phyloP scores from a whole-genome alignment of 2,329 filamentous ascomycete species.

The Hypoxylon sp. region DNA sequence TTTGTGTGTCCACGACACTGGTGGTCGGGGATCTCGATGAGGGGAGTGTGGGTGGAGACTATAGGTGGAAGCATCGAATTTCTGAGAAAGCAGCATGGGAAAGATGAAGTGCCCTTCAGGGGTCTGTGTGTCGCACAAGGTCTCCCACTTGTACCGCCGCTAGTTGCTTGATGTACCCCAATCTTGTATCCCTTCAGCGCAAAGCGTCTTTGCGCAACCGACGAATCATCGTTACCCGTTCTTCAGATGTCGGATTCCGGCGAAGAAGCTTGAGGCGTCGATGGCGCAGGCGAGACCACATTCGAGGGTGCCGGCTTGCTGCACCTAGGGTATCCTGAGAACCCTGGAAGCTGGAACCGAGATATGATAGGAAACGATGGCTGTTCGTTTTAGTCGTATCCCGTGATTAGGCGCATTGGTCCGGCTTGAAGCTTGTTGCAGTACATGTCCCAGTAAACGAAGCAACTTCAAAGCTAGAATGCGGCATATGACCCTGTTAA shows the following conservation, averaged over 20 bases:
- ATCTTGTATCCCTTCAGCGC: slow-evolving; percentile 26
- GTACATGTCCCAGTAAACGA: not conserved
- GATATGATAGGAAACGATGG: slow-evolving; percentile 8
- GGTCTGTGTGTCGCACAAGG: slow-evolving; percentile 42
- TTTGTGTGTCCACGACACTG: slow-evolving; percentile 36
- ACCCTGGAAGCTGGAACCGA: slow-evolving; percentile 21
- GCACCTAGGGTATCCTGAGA: slow-evolving; percentile 36
- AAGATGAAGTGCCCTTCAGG: slow-evolving; percentile 51
- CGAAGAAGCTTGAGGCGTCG: slow-evolving; percentile 22
- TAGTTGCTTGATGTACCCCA: slow-evolving; percentile 37
- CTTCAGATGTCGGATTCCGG: slow-evolving; percentile 14
- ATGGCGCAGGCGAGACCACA: slow-evolving; percentile 5
- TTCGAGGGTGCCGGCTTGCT: slow-evolving; percentile 9
- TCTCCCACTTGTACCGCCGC: slow-evolving; percentile 48
- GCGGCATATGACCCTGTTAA: not conserved
- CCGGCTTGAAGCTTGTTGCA: slow-evolving; percentile 12
- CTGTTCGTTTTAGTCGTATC: slow-evolving; percentile 6
- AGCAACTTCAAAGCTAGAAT: not conserved
- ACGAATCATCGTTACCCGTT: slow-evolving; percentile 29
- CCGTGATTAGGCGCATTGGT: not conserved
- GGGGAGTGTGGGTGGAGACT: slow-evolving; percentile 34
- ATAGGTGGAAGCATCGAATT: slow-evolving; percentile 48
- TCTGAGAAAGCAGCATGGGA: slow-evolving; percentile 49
- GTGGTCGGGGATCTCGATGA: slow-evolving; percentile 52
- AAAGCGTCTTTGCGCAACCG: slow-evolving; percentile 28